Evolutionary conservation across 805 yeast species (phyloP).

Genomic region (Isabelozyma pseudorhagii): DNA sequence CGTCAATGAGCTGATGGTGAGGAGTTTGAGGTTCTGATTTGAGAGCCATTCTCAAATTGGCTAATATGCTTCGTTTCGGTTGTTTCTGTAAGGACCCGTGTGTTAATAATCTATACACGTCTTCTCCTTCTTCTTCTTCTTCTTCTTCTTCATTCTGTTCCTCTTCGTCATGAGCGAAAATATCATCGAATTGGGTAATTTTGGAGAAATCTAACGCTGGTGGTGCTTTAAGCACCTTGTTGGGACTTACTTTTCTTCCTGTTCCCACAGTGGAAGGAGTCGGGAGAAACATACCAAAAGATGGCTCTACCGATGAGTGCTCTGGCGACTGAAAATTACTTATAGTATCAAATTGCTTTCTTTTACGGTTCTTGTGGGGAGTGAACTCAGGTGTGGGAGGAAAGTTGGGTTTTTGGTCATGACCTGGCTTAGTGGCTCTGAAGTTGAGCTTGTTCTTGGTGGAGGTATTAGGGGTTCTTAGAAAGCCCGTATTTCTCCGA

Average conservation of each 20-base stretch:
- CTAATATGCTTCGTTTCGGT: not conserved
- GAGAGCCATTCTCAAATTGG: not conserved
- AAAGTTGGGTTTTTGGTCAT: not conserved
- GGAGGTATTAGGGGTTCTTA: not conserved
- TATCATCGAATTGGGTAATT: slow-evolving; percentile 2
- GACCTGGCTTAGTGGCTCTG: not conserved
- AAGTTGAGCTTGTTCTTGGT: not conserved
- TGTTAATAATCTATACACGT: not conserved
- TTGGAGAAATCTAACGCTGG: slow-evolving; percentile 6
- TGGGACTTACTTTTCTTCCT: slow-evolving; percentile 22
- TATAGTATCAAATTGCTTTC: slow-evolving; percentile 5
- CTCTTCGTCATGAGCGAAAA: slow-evolving; percentile 2
- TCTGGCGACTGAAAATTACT: slow-evolving; percentile 7
- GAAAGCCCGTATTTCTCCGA: not conserved
- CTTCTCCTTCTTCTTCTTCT: not conserved
- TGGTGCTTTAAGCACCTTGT: slow-evolving; percentile 1
- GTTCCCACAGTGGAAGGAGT: slow-evolving; percentile 37
- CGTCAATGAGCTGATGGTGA: slow-evolving; percentile 27
- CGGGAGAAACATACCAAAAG: slow-evolving; percentile 29
- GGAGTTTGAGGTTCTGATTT: slow-evolving; percentile 24
- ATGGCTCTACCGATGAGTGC: slow-evolving; percentile 4
- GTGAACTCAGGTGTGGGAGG: slow-evolving; percentile 31
- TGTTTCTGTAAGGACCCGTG: not conserved
- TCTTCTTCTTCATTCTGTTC: not conserved
- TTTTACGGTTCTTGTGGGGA: slow-evolving; percentile 26